phyloP scores from a whole-genome alignment of 1,284 basidiomycete genomes.

The Ceratobasidium sp. region DNA sequence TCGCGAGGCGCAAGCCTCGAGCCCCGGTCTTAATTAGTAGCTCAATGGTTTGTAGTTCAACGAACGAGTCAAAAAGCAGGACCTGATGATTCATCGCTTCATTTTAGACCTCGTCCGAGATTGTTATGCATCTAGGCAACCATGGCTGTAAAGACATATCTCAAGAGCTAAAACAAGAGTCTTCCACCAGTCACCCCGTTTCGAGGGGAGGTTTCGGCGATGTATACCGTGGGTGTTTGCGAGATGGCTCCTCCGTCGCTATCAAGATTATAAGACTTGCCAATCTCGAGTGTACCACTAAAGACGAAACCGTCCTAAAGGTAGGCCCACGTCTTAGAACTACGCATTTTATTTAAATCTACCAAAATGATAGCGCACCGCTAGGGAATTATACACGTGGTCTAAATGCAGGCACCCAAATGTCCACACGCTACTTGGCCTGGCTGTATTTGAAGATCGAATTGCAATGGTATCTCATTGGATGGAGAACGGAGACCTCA shows the following conservation, averaged over 20 bases:
- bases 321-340: not conserved
- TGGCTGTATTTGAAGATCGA: not conserved
- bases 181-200: not conserved
- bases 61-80: too few relatives aligned
- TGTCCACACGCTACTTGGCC: not conserved
- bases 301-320: not conserved
- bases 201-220: slow-evolving; percentile 11
- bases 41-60: too few relatives aligned
- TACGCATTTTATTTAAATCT: not conserved
- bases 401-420: slow-evolving; percentile 25
- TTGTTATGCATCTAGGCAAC: slow-evolving; percentile 11
- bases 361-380: not conserved
- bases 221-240: slow-evolving; percentile 9
- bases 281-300: not conserved
- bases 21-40: too few relatives aligned
- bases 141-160: slow-evolving; percentile 17
- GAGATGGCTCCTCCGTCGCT: slow-evolving; percentile 6
- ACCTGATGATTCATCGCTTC: too few relatives aligned
- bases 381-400: slow-evolving; percentile 13
- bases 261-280: slow-evolving; percentile 7
- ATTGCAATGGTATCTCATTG: slow-evolving; percentile 14
- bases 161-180: not conserved
- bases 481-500: slow-evolving; percentile 9
- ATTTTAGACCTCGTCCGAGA: not conserved
- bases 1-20: too few relatives aligned